Base-by-base conservation (phyloP, 495 filamentous ascomycete species). In the Haplographium delicatum region DNA sequence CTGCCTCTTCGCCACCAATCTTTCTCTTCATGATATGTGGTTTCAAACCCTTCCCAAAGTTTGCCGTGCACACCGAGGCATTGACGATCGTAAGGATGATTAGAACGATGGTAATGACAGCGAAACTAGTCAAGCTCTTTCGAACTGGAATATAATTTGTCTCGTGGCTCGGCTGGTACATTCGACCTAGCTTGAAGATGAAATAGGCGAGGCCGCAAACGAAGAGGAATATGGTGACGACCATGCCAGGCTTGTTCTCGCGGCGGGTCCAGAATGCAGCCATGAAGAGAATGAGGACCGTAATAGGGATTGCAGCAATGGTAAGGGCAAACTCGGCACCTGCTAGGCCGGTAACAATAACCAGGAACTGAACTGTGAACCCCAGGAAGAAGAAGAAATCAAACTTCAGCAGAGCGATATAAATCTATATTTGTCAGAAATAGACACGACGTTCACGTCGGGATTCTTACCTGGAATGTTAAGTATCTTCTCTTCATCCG, bases 371-470 rank as follows among this genome's bases (percentile, higher is more conserved):
- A 30, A 98, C 85, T 5, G 91, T 96, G 62, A 98, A 98, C 11
- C 90, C 93, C 44, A 98, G 81, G 79, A 98, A 98, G 77, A 98
- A 96, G 79, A 98, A 98, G 68, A 98, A 97, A 70, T 98, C 93
- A 67, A 98, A 98, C 67, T 98, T 98, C 44, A 98, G 76, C 8
- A 97, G 79, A 28, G 94, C 88, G 60, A 98, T 96, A 69, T 96
- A 98, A 62, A 98, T 90, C 91, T 97, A 43, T 19, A n/a, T 16
- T 2, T 22, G 49, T 81, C 55, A 75, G 65, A 35, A 51, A 25
- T n/a, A n/a, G n/a, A n/a, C n/a, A n/a, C n/a, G 37, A 30, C 9
- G 10, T 2, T 16, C 4, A 39, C 3, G 2, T 28, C 8, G 26
- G 18, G 8, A 28, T 22, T 4, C 43, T 18, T 72, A 96, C 91